Base-by-base conservation (phyloP, 2,329 filamentous ascomycete species). In the Lasiodiplodia sp. region DNA sequence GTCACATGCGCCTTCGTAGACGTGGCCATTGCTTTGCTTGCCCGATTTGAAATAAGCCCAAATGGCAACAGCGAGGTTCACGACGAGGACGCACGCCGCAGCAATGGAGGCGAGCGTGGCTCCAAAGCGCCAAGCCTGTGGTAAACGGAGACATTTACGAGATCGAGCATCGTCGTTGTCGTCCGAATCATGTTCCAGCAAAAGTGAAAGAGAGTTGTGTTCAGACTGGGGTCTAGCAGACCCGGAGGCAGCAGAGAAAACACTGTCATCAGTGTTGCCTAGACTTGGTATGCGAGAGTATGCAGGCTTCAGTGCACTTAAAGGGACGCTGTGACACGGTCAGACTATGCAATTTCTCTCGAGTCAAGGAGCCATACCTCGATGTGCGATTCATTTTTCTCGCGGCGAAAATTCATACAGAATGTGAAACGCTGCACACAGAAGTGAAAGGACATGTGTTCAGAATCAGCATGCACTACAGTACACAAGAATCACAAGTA, bases 61-160 rank as follows among this genome's bases (percentile, higher is more conserved):
- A 12, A 60, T 60, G 56, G 56, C 38, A 5, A 44, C 12, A 14
- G 6, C n/a, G 25, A 60, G 44, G 16, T 60, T 60, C 37, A 60
- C 12, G 14, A 44, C 12, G 34, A 60, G 25, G 21, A 60, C 56
- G 23, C 10, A 23, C 10, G n/a, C 34, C 18, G 56, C 56, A 12
- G n/a, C n/a, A n/a, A 40, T 40, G 34, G 56, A 37, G 6, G n/a
- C 34, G 38, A 64, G 44, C 3, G 16, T 34, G 14, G 44, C 58
- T 11, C 58, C 58, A n/a, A 64, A 52, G 11, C 60, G 60, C 44
- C 58, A 52, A 49, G 37, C 60, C 25, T 64, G n/a, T 25, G 55
- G 34, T 11, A 38, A 37, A 1, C 18, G 55, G 11, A 34, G 10
- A 11, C n/a, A 31, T n/a, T 12, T 23, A 56, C 21, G 14, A 56